Percentiles rank a stretch among this genome's conserved stretches.
Conservation (phyloP, 495 filamentous ascomycete species). For the Aspergillus egyptiacus region DNA sequence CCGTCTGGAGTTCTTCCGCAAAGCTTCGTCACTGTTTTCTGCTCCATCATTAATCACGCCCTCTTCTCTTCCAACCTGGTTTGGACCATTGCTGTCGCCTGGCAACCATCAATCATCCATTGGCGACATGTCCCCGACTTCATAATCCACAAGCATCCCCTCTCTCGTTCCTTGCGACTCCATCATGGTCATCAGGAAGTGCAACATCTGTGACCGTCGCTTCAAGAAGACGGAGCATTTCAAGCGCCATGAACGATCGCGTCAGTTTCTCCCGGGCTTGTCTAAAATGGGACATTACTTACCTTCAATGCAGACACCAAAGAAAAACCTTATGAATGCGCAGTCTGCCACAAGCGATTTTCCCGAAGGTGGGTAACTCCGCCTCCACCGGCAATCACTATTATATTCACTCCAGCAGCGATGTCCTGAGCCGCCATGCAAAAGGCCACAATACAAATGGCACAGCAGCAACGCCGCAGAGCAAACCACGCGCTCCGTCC, state of each 20-base stretch:
- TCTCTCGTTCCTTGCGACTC: constrained; percentile 7
- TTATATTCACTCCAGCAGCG: constrained; percentile 25
- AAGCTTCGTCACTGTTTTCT: no score
- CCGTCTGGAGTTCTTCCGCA: no score
- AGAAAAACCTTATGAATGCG: constrained; percentile 50
- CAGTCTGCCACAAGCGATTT: constrained; percentile 47
- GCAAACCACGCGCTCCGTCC: constrained; percentile 15
- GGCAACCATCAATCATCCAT: no score
- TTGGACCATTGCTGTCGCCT: no score
- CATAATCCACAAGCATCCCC: not conserved
- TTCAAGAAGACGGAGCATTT: constrained; percentile 53
- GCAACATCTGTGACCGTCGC: constrained; percentile 45
- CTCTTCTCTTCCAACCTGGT: no score
- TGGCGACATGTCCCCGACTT: constrained; percentile 5
- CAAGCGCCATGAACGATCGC: constrained; percentile 49
- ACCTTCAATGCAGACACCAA: constrained; percentile 39
- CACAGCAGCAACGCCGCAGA: constrained; percentile 19
- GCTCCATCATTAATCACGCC: no score
- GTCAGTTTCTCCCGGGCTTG: constrained; percentile 29
- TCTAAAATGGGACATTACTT: not conserved
- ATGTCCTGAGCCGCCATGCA: constrained; percentile 48
- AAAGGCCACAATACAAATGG: constrained; percentile 44
- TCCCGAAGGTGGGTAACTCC: constrained; percentile 40
- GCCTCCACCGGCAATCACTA: not conserved
- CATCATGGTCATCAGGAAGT: constrained; percentile 47